Base-by-base conservation (phyloP, 1,284 basidiomycete genomes). In the Mycosarcoma maydis region DNA sequence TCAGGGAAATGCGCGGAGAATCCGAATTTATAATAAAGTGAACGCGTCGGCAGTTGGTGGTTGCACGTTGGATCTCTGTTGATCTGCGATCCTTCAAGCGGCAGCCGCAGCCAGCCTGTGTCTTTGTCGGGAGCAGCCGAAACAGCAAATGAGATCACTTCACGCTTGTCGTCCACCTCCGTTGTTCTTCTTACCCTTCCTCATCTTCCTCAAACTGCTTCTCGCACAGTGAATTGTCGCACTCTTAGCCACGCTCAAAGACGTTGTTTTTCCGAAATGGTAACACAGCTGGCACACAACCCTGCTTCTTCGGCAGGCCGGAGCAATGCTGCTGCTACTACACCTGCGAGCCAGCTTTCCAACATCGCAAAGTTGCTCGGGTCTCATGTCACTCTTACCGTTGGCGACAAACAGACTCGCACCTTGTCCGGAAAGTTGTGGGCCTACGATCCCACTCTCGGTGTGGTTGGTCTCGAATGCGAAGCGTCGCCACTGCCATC, bases 381-480 rank as follows among this genome's bases (percentile, higher is more conserved):
- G 41, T 57, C 54, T 24, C 30, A 47, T 24, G 51, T 69, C 39
- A 64, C 43, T 17, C 37, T 69, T 37, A 69, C 66, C 9, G 50
- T 72, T 34, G 69, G 69, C 49, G 60, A 64, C 24, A 64, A 56
- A 30, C 54, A 52, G 32, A 22, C 55, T 9, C 57, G 64, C 6
- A 56, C 49, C 1, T n/a, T 73, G 3, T 59, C 64, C 7, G 79
- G 79, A 23, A 73, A 73, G 23, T 65, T 81, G 10, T 81, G 73
- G 75, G 73, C 78, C 6, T 78, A 75, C 37, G 79, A 81, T 29
- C 61, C 70, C n/a, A 51, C 38, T 6, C 54, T 73, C 23, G 75
- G 73, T 29, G 32, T 75, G 19, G 60, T 78, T 30, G 77, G 64
- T 5, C 71, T 81, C 10, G 79, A 81, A 52, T 75, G 71, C 26